Base-by-base conservation (phyloP, 2,329 filamentous ascomycete species). In the Onygena corvina region DNA sequence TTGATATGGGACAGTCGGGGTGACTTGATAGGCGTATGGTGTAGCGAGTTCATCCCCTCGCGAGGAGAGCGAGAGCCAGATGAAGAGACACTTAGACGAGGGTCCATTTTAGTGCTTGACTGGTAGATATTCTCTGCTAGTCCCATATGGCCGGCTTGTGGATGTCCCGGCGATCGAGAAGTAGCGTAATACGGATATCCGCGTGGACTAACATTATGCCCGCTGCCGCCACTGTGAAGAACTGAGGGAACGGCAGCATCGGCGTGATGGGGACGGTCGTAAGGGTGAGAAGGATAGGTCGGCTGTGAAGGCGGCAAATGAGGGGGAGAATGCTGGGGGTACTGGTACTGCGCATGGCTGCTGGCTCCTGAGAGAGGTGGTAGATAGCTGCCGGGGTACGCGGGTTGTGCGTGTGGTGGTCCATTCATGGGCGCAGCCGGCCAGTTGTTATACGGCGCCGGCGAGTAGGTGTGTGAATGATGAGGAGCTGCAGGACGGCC, bases 351-450 rank as follows among this genome's bases (percentile, higher is more conserved):
- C n/a, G 50, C 53, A 8, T 60, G 63, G 1, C 60, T 60, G 45
- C 61, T 62, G 16, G 59, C 21, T 4, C 56, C 57, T 4, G 60
- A 54, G 5, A 67, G 57, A 6, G 64, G 61, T 20, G 66, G 65
- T 18, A 69, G 58, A 51, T 68, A 69, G 4, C 58, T 55, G n/a
- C 59, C 55, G 16, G 57, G 59, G 50, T 67, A 69, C 40, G 59
- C 62, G 36, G 63, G 60, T 25, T 55, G 47, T 7, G 66, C 50
- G 16, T 63, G 64, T 2, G 68, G 65, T 18, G 67, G 67, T n/a
- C 68, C 70, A 18, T 64, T 62, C 50, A 71, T 58, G 8, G 68
- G 67, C n/a, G 67, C 67, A 5, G 68, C 65, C 6, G 69, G 67
- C 66, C 70, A 72, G 25, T 63, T 59, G n/a, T n/a, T 42, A 54